Conservation (phyloP, 129 eudicot species). For the Tagetes patula region DNA sequence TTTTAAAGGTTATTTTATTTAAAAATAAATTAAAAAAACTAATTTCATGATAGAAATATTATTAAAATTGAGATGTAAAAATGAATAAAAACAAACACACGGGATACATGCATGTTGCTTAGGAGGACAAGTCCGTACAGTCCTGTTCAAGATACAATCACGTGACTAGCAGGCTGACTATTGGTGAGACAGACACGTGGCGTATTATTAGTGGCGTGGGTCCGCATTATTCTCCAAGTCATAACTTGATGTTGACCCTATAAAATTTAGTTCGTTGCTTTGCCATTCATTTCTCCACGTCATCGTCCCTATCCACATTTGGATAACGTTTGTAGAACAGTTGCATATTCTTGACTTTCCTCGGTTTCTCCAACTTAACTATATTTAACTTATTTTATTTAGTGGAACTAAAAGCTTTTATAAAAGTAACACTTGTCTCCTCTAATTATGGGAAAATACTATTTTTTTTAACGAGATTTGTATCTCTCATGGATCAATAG, state of each 20-base stretch:
- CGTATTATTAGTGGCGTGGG: slow-evolving; percentile 11
- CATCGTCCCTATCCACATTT: slow-evolving; percentile 22
- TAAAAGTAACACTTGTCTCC: too few species aligned
- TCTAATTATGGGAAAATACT: too few species aligned
- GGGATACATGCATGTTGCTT: slow-evolving; percentile 21
- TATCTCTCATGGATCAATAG: too few species aligned
- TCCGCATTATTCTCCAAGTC: neutral
- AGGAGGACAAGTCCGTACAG: slow-evolving; percentile 15
- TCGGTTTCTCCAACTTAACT: too few species aligned
- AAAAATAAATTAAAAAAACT: too few species aligned
- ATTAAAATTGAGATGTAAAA: too few species aligned
- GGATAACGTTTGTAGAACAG: neutral
- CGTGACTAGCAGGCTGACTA: slow-evolving; percentile 17
- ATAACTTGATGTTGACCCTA: neutral
- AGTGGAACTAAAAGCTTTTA: too few species aligned
- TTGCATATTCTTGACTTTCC: slow-evolving; percentile 7
- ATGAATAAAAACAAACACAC: neutral
- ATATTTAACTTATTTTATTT: too few species aligned
- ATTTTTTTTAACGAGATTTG: too few species aligned
- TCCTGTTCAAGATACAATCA: slow-evolving; percentile 16
- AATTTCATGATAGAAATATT: too few species aligned
- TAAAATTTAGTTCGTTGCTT: neutral
- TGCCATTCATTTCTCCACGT: slow-evolving; percentile 10
- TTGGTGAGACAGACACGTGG: slow-evolving; percentile 16
- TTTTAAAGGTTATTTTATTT: too few species aligned